Conservation (phyloP, 106 monocot genomes). For the Gastrodia elata region DNA sequence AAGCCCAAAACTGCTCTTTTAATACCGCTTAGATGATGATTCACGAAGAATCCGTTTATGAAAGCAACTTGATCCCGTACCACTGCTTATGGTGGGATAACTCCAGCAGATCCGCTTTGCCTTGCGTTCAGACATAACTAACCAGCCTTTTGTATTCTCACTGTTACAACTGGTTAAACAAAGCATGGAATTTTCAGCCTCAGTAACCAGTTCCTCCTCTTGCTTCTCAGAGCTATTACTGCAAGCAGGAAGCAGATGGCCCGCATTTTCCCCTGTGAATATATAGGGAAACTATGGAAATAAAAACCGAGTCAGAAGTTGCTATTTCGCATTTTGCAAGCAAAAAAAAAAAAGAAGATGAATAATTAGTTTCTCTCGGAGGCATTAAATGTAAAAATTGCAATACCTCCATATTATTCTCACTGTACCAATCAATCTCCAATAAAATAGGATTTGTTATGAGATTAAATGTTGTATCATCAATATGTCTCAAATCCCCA, state of each 20-base stretch:
- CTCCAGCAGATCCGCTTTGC: constrained; percentile 55
- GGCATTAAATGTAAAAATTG: neutral
- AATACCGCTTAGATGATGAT: constrained; percentile 23
- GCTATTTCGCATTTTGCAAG: neutral
- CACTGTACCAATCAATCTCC: constrained; percentile 74
- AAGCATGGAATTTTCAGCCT: constrained; percentile 14
- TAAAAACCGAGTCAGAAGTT: constrained; percentile 15
- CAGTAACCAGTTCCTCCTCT: constrained; percentile 2
- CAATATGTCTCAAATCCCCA: constrained; percentile 71
- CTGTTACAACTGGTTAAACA: constrained; percentile 39
- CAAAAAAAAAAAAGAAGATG: neutral
- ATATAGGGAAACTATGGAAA: constrained; percentile 35
- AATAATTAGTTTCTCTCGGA: neutral
- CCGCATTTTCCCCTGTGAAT: constrained; percentile 12
- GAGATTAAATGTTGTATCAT: constrained; percentile 42
- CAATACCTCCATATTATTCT: constrained; percentile 75
- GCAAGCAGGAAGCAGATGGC: constrained; percentile 8
- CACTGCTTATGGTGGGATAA: constrained; percentile 15
- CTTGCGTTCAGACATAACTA: constrained; percentile 6
- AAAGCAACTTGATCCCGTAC: constrained; percentile 30
- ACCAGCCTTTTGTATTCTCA: constrained; percentile 55
- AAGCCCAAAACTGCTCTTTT: neutral
- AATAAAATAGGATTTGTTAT: constrained; percentile 74
- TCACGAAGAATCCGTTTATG: constrained; percentile 23
- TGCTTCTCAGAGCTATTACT: constrained; percentile 8